A percentile compares a stretch with the other conserved stretches of the same genome.
Conservation (phyloP, 495 filamentous ascomycete species). For the Xylaria curta region DNA sequence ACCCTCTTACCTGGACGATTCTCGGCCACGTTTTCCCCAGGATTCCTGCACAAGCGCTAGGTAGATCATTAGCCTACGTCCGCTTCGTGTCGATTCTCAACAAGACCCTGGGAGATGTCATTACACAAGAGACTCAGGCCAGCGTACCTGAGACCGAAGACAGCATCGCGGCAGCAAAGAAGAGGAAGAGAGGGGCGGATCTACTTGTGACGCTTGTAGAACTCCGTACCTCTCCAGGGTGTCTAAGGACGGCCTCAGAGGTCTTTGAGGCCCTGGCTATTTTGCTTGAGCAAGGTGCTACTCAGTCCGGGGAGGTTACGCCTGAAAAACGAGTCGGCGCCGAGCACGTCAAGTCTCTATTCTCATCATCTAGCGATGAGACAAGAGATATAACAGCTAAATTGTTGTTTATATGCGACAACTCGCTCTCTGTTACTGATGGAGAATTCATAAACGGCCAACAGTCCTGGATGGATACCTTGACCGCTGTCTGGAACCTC, state of each 20-base stretch:
- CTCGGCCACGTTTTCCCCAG: slow-evolving; percentile 47
- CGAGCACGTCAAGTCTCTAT: slow-evolving; percentile 56
- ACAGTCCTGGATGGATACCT: slow-evolving; percentile 47
- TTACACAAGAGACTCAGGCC: slow-evolving; percentile 25
- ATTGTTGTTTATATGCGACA: slow-evolving; percentile 46
- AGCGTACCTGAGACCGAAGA: slow-evolving; percentile 23
- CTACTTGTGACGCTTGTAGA: slow-evolving; percentile 39
- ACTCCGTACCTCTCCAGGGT: slow-evolving; percentile 41
- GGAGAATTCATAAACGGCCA: slow-evolving; percentile 35
- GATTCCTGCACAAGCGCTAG: slow-evolving; percentile 52
- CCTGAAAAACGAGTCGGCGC: slow-evolving; percentile 45
- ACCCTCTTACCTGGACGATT: slow-evolving; percentile 51
- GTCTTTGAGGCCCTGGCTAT: slow-evolving; percentile 45
- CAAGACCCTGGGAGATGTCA: slow-evolving; percentile 51
- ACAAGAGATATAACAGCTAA: slow-evolving; percentile 45
- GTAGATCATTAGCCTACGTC: slow-evolving; percentile 53
- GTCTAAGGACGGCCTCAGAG: slow-evolving; percentile 48
- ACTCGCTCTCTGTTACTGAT: slow-evolving; percentile 38
- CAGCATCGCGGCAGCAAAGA: slow-evolving; percentile 34
- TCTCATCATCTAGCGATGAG: slow-evolving; percentile 49
- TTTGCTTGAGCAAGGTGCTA: slow-evolving; percentile 40
- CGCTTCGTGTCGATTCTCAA: slow-evolving; percentile 50
- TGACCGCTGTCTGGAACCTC: slow-evolving; percentile 50
- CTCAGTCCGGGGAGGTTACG: slow-evolving; percentile 18
- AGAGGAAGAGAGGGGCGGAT: slow-evolving; percentile 43